Conservation (phyloP, 495 filamentous ascomycete species). For the Penicillium cosmopolitanum region DNA sequence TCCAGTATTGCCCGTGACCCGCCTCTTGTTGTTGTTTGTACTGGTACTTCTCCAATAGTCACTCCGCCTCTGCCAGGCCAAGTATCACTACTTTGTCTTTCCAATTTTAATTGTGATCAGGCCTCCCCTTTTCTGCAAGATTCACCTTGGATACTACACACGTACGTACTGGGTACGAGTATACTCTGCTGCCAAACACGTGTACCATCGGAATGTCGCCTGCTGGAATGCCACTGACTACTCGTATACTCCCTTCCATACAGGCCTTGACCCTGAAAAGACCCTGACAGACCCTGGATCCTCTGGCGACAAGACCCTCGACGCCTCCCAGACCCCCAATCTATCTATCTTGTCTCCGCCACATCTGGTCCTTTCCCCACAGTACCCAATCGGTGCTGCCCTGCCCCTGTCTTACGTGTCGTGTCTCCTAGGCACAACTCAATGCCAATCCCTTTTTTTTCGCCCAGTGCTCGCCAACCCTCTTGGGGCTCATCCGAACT, state of each 20-base stretch:
- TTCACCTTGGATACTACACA: not conserved
- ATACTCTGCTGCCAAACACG: conserved; percentile 18
- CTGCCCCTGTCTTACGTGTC: conserved; percentile 25
- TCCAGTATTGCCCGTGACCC: not conserved
- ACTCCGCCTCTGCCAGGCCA: not conserved
- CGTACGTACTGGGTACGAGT: not conserved
- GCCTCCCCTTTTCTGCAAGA: not conserved
- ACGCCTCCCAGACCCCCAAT: conserved; percentile 1
- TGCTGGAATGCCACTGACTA: conserved; percentile 2
- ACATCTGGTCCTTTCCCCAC: conserved; percentile 21
- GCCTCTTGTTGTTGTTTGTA: conserved; percentile 4
- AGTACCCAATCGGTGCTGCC: conserved; percentile 23
- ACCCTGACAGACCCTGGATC: conserved; percentile 6
- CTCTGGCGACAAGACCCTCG: not conserved
- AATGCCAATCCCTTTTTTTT: conserved; percentile 9
- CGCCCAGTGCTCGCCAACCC: not conserved
- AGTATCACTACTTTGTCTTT: not conserved
- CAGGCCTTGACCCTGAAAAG: not conserved
- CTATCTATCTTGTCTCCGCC: conserved; percentile 2
- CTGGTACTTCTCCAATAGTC: conserved; percentile 3
- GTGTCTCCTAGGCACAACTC: not conserved
- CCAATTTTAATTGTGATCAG: not conserved
- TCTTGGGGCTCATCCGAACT: not conserved
- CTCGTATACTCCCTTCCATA: not conserved
- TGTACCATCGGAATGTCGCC: conserved; percentile 19